Evolutionary conservation across 345 rosid genomes (phyloP).

Genomic region (Acer negundo): DNA sequence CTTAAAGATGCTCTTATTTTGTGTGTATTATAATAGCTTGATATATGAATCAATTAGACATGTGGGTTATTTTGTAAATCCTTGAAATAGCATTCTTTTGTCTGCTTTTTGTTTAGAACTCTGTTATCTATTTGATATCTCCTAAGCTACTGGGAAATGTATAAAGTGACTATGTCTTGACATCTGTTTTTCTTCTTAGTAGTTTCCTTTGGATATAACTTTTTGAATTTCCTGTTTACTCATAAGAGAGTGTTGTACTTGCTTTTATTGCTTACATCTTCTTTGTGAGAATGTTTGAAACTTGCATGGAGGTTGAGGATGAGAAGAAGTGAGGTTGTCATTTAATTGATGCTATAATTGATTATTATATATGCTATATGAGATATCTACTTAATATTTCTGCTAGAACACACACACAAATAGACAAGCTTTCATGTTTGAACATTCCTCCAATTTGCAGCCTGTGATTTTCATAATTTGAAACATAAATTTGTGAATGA

Average conservation of each 20-base stretch:
- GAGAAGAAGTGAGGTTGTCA: neutral
- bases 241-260: neutral
- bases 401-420: neutral
- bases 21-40: neutral
- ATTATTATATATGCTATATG: neutral
- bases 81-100: neutral
- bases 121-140: slow-evolving; percentile 6
- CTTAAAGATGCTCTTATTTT: neutral
- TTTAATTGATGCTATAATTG: neutral
- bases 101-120: neutral
- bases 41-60: neutral
- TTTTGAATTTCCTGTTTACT: too few species aligned
- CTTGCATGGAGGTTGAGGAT: neutral
- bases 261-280: neutral
- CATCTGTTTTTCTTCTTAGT: too few species aligned
- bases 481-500: neutral
- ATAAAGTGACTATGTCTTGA: neutral
- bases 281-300: neutral
- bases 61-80: neutral
- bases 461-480: too few species aligned
- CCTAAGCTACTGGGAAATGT: neutral
- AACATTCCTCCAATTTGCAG: too few species aligned
- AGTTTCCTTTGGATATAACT: too few species aligned
- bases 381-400: neutral
- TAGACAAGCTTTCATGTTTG: neutral